Percentiles rank a stretch among this genome's conserved stretches.
Evolutionary conservation across 306 rosid genomes (phyloP).

Genomic region (Alnus glutinosa): DNA sequence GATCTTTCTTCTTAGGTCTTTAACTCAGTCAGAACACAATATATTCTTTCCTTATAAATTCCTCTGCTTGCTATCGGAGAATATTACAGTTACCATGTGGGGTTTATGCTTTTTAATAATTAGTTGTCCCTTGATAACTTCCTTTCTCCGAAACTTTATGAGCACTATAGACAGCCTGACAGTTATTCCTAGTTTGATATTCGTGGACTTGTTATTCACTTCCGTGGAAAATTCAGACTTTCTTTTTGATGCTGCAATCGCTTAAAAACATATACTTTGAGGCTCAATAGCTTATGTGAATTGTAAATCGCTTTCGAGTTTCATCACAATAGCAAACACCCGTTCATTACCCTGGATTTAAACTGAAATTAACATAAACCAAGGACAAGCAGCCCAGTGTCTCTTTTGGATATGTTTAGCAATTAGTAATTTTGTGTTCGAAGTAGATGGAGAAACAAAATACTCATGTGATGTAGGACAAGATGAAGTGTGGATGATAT

Average conservation of each 20-base stretch:
- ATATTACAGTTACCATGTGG: background rate
- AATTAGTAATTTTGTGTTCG: background rate
- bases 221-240: too few relatives aligned
- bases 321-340: background rate
- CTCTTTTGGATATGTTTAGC: background rate
- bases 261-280: too few relatives aligned
- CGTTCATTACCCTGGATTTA: background rate
- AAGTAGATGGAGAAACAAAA: background rate
- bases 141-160: background rate
- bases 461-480: background rate
- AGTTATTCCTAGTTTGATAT: background rate
- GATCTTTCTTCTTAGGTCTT: background rate
- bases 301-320: background rate
- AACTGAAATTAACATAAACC: constrained; percentile 1
- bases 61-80: background rate
- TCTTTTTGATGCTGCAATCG: too few relatives aligned
- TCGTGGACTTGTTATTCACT: background rate
- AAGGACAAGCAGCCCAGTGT: background rate
- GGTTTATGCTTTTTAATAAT: background rate
- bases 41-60: background rate
- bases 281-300: background rate
- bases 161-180: background rate
- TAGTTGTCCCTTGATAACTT: background rate
- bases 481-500: background rate
- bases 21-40: background rate